A percentile compares a stretch with the other conserved stretches of the same genome.
Conservation (phyloP, 139 green algal species). For the Micractinium sp. region DNA sequence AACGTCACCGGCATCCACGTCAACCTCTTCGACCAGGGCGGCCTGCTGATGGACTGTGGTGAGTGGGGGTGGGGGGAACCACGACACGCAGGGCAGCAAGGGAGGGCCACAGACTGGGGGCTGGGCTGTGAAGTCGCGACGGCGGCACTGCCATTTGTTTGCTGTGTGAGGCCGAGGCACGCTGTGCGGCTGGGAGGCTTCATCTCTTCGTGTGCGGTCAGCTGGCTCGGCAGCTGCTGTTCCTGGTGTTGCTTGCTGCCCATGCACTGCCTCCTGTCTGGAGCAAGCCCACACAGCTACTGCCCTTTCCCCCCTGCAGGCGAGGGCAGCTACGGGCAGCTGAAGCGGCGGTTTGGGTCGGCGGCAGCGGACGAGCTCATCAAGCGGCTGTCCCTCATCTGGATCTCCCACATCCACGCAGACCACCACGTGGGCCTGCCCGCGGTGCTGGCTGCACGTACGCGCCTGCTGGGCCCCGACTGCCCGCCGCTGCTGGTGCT, state of each 20-base stretch:
- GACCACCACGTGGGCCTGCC: constrained; percentile 96
- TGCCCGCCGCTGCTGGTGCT: constrained; percentile 81
- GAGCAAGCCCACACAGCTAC: neutral
- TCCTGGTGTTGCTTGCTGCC: too few relatives aligned
- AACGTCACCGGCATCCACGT: constrained; percentile 92
- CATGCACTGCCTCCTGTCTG: neutral
- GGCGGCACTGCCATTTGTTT: neutral
- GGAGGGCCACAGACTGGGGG: neutral
- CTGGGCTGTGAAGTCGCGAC: neutral
- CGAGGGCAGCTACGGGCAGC: constrained; percentile 90
- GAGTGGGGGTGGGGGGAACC: neutral
- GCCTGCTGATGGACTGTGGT: constrained; percentile 91
- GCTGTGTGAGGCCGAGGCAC: too few relatives aligned
- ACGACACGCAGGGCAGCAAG: neutral
- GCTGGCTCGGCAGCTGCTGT: too few relatives aligned
- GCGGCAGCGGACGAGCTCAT: constrained; percentile 37
- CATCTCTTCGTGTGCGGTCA: too few relatives aligned
- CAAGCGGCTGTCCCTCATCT: constrained; percentile 64
- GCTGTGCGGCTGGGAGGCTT: neutral
- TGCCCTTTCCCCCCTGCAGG: constrained; percentile 34
- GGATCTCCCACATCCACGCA: constrained; percentile 97
- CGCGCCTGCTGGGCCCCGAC: constrained; percentile 50
- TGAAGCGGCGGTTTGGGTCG: constrained; percentile 75
- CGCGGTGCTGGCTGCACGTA: constrained; percentile 57
- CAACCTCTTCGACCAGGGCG: constrained; percentile 69